Evolutionary conservation across 805 yeast genomes (phyloP).

Genomic region (Starmerella sp.): DNA sequence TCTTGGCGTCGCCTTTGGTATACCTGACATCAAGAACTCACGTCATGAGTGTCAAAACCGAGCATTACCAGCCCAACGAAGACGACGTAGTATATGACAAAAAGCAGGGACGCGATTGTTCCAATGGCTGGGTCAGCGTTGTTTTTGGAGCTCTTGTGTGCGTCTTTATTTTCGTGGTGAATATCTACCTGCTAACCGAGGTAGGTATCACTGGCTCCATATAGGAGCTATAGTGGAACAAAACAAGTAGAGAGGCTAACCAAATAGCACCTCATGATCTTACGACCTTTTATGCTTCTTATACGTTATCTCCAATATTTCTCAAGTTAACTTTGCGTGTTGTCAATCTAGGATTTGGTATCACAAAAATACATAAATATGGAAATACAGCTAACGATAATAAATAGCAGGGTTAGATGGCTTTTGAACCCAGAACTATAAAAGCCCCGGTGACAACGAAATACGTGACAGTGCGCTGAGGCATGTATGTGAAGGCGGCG

Average conservation of each 20-base stretch:
- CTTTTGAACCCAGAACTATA: slow-evolving; percentile 14
- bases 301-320: neutral
- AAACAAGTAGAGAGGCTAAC: too few relatives aligned
- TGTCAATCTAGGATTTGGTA: neutral
- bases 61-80: slow-evolving; percentile 12
- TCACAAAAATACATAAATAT: neutral
- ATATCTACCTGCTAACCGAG: slow-evolving; percentile 49
- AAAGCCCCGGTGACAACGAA: slow-evolving; percentile 53
- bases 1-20: slow-evolving; percentile 72
- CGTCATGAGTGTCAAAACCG: slow-evolving; percentile 43
- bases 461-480: slow-evolving; percentile 44
- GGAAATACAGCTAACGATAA: neutral
- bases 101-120: slow-evolving; percentile 21
- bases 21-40: slow-evolving; percentile 63
- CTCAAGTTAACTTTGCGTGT: neutral
- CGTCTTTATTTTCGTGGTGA: slow-evolving; percentile 60
- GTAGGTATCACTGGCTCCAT: slow-evolving; percentile 29
- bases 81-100: slow-evolving; percentile 1
- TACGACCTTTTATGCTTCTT: neutral
- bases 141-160: slow-evolving; percentile 47
- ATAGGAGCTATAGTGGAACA: neutral
- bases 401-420: slow-evolving; percentile 8
- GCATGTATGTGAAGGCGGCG: slow-evolving; percentile 64
- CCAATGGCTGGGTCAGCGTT: slow-evolving; percentile 52
- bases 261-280: too few relatives aligned